Evolutionary conservation across 1,139 yeast genomes (phyloP).

Genomic region (Suhomyces coccinellae): DNA sequence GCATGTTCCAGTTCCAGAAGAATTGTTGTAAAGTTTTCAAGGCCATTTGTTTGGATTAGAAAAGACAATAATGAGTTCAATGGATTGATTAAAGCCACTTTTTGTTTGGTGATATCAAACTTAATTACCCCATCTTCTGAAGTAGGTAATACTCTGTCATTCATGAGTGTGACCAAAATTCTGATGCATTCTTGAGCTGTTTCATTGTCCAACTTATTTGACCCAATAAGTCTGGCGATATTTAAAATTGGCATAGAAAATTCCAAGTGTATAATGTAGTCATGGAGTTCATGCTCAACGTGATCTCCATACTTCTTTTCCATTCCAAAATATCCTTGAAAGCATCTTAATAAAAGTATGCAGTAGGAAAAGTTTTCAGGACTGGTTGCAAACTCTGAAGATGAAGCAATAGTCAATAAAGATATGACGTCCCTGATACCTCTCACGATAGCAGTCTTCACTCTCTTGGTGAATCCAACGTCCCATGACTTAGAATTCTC

Average conservation of each 20-base stretch:
- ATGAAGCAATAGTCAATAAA: constrained; percentile 39
- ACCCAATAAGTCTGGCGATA: constrained; percentile 46
- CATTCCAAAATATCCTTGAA: constrained; percentile 59
- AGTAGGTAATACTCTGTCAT: constrained; percentile 23
- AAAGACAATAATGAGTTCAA: constrained; percentile 54
- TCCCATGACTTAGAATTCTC: constrained; percentile 23
- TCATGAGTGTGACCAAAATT: constrained; percentile 27
- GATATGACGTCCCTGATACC: constrained; percentile 46
- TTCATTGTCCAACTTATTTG: constrained; percentile 25
- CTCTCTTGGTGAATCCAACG: constrained; percentile 22
- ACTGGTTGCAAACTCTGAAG: constrained; percentile 24
- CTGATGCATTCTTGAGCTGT: constrained; percentile 20
- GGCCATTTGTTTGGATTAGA: constrained; percentile 35
- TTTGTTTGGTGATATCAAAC: constrained; percentile 49
- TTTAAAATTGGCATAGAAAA: constrained; percentile 49
- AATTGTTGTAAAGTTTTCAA: constrained; percentile 19
- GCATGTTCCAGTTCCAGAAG: constrained; percentile 22
- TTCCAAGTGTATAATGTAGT: constrained; percentile 49
- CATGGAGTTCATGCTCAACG: constrained; percentile 55
- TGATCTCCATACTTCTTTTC: constrained; percentile 67
- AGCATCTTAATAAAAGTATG: constrained; percentile 45
- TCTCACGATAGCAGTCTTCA: constrained; percentile 32
- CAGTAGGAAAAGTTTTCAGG: constrained; percentile 38
- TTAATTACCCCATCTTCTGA: constrained; percentile 40
- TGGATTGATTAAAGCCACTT: constrained; percentile 60